Evolutionary conservation across 306 rosid genomes (phyloP), one percentile per base, ranked within the genome.

Genomic region (Ochetophila trinervis): DNA sequence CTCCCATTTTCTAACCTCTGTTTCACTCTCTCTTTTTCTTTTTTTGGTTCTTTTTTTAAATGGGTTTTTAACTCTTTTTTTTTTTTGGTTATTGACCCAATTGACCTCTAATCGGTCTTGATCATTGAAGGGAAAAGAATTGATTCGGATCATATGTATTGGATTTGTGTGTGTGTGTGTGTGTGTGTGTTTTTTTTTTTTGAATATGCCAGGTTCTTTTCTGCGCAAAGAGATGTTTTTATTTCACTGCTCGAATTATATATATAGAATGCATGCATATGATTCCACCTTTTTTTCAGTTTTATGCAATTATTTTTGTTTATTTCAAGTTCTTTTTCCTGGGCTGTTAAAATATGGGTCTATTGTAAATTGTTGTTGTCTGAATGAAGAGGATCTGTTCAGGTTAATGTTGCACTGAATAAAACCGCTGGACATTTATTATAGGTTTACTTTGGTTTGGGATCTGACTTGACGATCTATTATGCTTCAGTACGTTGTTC

Each of bases 221-320:
- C 10, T 6, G 45, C 3, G 45, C 12, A 8, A 49, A 65, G 42
- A 65, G 1, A 24, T 57, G 65, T 63, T 24, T 64, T 65, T 22
- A 64, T 78, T 74, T 66, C 74, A 60, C 62, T 66, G 66, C 73
- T 74, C 67, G 53, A 35, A 34, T 49, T 59, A 50, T 23, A 9
- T 49, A 22, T 62, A 52, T 50, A 49, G 69, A 15, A 10, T 44
- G 68, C 21, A 20, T 60, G 27, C 32, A 36, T 60, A 27, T 50
- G 16, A 45, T 35, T 40, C 17, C 24, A 18, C 23, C 17, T 34
- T 27, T 27, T 27, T 27, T 27, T 4, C 32, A 27, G 32, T 27
- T 27, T 27, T 27, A 27, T 27, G 32, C 32, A n/a, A n/a, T n/a
- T n/a, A n/a, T 4, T 4, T 27, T 27, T 47, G 24, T 21, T 51